Evolutionary conservation across 1,284 basidiomycete species (phyloP).

Genomic region (Trametes sp.): DNA sequence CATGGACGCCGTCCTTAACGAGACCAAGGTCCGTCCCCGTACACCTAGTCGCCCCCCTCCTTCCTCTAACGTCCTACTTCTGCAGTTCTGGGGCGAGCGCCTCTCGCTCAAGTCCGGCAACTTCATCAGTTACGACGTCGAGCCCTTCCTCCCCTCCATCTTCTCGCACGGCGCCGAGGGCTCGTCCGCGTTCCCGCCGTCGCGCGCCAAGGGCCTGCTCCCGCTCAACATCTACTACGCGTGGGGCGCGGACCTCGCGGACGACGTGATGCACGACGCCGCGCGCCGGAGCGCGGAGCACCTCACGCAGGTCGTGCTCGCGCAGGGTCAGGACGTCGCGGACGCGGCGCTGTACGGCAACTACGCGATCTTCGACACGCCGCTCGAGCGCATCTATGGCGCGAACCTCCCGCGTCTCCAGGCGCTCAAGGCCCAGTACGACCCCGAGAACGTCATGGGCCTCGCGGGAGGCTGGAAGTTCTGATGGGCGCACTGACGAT

Average conservation of each 20-base stretch:
- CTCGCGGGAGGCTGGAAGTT: constrained; percentile 62
- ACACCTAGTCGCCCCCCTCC: background rate
- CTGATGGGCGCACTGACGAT: constrained; percentile 1
- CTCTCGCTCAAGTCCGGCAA: constrained; percentile 32
- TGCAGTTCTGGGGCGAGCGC: constrained; percentile 38
- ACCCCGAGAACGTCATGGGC: constrained; percentile 61
- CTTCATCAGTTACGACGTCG: constrained; percentile 58
- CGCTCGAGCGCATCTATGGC: constrained; percentile 55
- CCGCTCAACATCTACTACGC: constrained; percentile 59
- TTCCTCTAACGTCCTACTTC: background rate
- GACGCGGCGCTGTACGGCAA: constrained; percentile 57
- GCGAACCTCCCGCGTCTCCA: constrained; percentile 50
- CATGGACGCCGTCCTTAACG: constrained; percentile 56
- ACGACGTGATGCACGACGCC: constrained; percentile 49
- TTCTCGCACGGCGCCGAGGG: constrained; percentile 47
- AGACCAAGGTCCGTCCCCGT: constrained; percentile 48
- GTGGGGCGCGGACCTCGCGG: constrained; percentile 47
- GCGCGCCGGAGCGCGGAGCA: constrained; percentile 47
- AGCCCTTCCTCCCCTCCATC: constrained; percentile 59
- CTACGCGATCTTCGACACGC: constrained; percentile 58
- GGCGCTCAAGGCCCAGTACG: constrained; percentile 50
- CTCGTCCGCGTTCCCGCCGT: constrained; percentile 56
- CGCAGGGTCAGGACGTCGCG: constrained; percentile 52
- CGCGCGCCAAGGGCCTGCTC: constrained; percentile 46
- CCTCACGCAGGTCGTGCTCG: constrained; percentile 48